Conservation (phyloP, 495 filamentous ascomycete genomes). For the Penicillium paradoxum region DNA sequence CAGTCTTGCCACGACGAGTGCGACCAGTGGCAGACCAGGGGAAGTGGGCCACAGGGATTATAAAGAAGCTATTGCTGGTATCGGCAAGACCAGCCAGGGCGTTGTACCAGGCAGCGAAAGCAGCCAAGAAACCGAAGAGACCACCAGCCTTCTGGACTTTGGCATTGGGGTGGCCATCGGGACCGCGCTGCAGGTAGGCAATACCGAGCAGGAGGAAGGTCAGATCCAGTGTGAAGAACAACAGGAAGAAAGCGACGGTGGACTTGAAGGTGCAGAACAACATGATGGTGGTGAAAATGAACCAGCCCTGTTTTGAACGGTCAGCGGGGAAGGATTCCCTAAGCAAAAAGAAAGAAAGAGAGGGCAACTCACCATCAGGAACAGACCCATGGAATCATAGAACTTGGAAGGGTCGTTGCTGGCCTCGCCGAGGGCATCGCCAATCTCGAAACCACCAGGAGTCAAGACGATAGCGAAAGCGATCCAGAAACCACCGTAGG, state of each 20-base stretch:
- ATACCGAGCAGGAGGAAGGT: conserved; percentile 86
- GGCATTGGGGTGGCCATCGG: conserved; percentile 37
- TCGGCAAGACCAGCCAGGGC: conserved; percentile 93
- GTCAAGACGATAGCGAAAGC: conserved; percentile 85
- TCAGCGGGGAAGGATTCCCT: background rate
- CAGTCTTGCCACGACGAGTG: conserved; percentile 47
- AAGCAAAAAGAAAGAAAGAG: background rate
- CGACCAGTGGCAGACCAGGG: conserved; percentile 91
- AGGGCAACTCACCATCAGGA: conserved; percentile 60
- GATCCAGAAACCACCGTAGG: conserved; percentile 98
- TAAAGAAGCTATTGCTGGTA: conserved; percentile 86
- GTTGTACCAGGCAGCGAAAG: conserved; percentile 95
- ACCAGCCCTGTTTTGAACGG: conserved; percentile 61
- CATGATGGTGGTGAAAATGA: conserved; percentile 92
- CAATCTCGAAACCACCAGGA: conserved; percentile 65
- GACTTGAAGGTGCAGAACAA: conserved; percentile 87
- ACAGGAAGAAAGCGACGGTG: conserved; percentile 90
- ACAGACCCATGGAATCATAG: conserved; percentile 73
- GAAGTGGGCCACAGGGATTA: conserved; percentile 92
- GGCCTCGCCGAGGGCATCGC: conserved; percentile 15
- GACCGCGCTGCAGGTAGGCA: conserved; percentile 55
- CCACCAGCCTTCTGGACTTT: conserved; percentile 73
- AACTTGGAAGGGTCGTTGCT: conserved; percentile 34
- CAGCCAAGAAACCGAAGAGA: conserved; percentile 80
- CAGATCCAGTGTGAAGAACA: conserved; percentile 92